phyloP scores from a whole-genome alignment of 1,284 basidiomycete species.

The Rhodotorula sp. region DNA sequence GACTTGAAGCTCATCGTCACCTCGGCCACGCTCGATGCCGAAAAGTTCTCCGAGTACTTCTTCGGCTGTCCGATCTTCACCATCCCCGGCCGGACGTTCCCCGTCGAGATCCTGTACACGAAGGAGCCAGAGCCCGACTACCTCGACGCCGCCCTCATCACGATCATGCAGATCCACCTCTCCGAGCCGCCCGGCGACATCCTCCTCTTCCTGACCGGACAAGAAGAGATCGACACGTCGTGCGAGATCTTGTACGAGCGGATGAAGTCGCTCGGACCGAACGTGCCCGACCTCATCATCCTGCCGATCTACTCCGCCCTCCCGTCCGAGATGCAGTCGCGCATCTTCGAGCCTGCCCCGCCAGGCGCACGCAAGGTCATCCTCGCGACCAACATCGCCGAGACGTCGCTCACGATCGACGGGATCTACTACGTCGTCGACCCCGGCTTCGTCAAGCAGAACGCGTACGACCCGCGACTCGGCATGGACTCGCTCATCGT shows the following conservation, averaged over 20 bases:
- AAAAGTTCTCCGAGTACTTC: slow-evolving; percentile 99
- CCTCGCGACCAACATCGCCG: slow-evolving; percentile 97
- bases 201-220: slow-evolving; percentile 94
- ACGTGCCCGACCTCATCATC: slow-evolving; percentile 94
- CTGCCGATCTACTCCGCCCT: slow-evolving; percentile 96
- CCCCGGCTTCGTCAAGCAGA: slow-evolving; percentile 98
- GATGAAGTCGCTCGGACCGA: slow-evolving; percentile 94
- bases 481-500: slow-evolving; percentile 99
- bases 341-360: slow-evolving; percentile 96
- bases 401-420: slow-evolving; percentile 96
- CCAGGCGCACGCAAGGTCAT: slow-evolving; percentile 96
- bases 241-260: slow-evolving; percentile 97
- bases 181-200: slow-evolving; percentile 96
- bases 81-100: slow-evolving; percentile 98
- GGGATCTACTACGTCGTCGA: slow-evolving; percentile 97
- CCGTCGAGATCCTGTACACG: slow-evolving; percentile 95
- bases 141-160: slow-evolving; percentile 95
- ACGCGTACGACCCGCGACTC: slow-evolving; percentile 92
- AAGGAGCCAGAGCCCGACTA: slow-evolving; percentile 99
- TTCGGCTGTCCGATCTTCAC: slow-evolving; percentile 98
- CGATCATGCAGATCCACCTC: slow-evolving; percentile 98
- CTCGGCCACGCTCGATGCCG: slow-evolving; percentile 97
- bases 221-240: slow-evolving; percentile 97
- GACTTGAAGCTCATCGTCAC: slow-evolving; percentile 98
- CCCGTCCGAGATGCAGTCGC: slow-evolving; percentile 94